A percentile compares a stretch with the other conserved stretches of the same genome.
Evolutionary conservation across 2,329 filamentous ascomycete species (phyloP).

Genomic region (Penicillium occitanis): DNA sequence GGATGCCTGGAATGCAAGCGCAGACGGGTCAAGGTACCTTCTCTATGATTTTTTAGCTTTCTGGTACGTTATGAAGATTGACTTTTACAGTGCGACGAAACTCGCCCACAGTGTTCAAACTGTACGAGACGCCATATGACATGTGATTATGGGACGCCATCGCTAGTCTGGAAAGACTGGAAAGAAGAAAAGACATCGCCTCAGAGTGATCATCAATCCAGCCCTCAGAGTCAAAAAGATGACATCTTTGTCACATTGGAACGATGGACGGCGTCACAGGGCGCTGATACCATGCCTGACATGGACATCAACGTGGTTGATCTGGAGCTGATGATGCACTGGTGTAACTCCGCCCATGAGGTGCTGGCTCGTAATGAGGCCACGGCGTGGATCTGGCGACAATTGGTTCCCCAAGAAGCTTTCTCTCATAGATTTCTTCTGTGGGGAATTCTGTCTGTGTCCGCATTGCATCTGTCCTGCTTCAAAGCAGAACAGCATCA

Average conservation of each 20-base stretch:
- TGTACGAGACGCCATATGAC: constrained; percentile 28
- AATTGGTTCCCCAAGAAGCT: constrained; percentile 34
- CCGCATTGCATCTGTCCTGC: constrained; percentile 37
- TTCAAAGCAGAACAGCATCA: constrained; percentile 29
- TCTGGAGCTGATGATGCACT: constrained; percentile 45
- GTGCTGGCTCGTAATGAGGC: constrained; percentile 30
- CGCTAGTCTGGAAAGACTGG: constrained; percentile 15
- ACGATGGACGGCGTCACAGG: constrained; percentile 23
- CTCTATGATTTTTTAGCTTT: neutral
- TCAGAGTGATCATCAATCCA: neutral
- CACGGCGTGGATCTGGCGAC: constrained; percentile 38
- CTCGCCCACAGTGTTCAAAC: constrained; percentile 28
- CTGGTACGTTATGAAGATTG: neutral
- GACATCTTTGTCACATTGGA: constrained; percentile 13
- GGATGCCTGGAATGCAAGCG: constrained; percentile 3
- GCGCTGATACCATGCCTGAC: neutral
- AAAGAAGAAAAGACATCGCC: constrained; percentile 4
- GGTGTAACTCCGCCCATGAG: constrained; percentile 38
- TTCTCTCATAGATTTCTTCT: constrained; percentile 38
- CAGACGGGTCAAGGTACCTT: neutral
- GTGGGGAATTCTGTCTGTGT: constrained; percentile 39
- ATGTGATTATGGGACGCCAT: constrained; percentile 25
- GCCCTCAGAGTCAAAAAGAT: neutral
- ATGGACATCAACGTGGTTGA: constrained; percentile 46
- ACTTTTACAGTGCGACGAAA: constrained; percentile 29